Conservation (phyloP, 306 rosid genomes). For the Pterocarpus santalinus region DNA sequence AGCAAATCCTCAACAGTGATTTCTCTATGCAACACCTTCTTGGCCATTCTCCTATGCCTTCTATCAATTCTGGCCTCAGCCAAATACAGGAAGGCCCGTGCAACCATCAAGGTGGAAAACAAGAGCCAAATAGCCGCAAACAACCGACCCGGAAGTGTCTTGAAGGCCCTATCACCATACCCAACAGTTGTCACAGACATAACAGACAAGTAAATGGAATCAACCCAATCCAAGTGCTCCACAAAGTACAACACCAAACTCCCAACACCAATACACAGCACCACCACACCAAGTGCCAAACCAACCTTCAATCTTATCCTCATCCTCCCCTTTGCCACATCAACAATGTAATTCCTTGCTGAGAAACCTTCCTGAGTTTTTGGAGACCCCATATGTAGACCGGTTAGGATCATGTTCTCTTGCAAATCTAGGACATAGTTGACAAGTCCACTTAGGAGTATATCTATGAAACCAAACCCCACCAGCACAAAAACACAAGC, state of each 20-base stretch:
- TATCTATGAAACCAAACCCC: slow-evolving; percentile 83
- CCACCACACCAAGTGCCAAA: slow-evolving; percentile 86
- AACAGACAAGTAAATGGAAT: slow-evolving; percentile 74
- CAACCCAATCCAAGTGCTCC: slow-evolving; percentile 72
- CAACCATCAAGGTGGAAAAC: slow-evolving; percentile 80
- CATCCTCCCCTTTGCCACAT: slow-evolving; percentile 90
- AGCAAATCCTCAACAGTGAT: slow-evolving; percentile 81
- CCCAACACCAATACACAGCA: slow-evolving; percentile 78
- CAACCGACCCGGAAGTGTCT: slow-evolving; percentile 70
- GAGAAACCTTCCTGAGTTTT: slow-evolving; percentile 53
- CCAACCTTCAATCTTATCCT: slow-evolving; percentile 84
- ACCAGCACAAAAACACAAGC: slow-evolving; percentile 81
- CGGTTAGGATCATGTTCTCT: slow-evolving; percentile 67
- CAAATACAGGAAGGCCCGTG: slow-evolving; percentile 78
- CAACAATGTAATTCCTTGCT: slow-evolving; percentile 70
- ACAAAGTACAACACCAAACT: slow-evolving; percentile 66
- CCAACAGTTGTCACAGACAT: slow-evolving; percentile 93
- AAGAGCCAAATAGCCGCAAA: slow-evolving; percentile 85
- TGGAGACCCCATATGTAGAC: slow-evolving; percentile 54
- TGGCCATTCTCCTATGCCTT: slow-evolving; percentile 70
- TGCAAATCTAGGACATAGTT: slow-evolving; percentile 79
- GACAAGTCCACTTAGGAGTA: slow-evolving; percentile 78
- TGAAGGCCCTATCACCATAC: slow-evolving; percentile 83
- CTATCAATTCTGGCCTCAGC: slow-evolving; percentile 83
- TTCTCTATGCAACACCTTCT: slow-evolving; percentile 76